These are phyloP conservation scores for Solanum hybrid DNA, from an alignment of 305 asterid species.

Conservation along the genomic window DNA sequence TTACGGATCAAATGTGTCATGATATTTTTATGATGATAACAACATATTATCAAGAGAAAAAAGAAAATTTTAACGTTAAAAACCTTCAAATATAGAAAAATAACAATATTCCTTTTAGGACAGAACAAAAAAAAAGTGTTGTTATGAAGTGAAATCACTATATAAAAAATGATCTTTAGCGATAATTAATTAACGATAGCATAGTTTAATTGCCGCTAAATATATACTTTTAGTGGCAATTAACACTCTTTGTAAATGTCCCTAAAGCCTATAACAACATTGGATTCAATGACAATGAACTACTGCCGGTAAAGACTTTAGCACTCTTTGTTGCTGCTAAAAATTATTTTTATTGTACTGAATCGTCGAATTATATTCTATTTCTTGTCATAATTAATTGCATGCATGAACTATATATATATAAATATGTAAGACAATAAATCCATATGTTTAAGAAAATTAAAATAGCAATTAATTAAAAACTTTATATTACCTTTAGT, in stretches of 20 bases:
- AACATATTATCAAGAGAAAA: neutral
- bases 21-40: neutral
- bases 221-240: accelerated
- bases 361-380: neutral
- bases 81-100: neutral
- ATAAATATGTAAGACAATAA: neutral
- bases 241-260: no score
- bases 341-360: accelerated
- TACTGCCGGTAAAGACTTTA: no score
- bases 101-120: neutral
- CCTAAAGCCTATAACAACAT: accelerated
- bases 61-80: neutral
- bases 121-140: neutral
- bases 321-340: neutral
- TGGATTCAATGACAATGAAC: neutral
- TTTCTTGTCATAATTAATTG: neutral
- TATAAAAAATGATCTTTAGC: no score
- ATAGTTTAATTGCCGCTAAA: neutral
- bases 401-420: neutral
- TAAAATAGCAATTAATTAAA: neutral
- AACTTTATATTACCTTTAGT: neutral
- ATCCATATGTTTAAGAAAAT: neutral
- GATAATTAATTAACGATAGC: accelerated
- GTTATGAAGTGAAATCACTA: neutral
- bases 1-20: neutral